A percentile compares a stretch with the other conserved stretches of the same genome.
Conservation (phyloP, 148 eudicot genomes). For the Camellia granthamiana region DNA sequence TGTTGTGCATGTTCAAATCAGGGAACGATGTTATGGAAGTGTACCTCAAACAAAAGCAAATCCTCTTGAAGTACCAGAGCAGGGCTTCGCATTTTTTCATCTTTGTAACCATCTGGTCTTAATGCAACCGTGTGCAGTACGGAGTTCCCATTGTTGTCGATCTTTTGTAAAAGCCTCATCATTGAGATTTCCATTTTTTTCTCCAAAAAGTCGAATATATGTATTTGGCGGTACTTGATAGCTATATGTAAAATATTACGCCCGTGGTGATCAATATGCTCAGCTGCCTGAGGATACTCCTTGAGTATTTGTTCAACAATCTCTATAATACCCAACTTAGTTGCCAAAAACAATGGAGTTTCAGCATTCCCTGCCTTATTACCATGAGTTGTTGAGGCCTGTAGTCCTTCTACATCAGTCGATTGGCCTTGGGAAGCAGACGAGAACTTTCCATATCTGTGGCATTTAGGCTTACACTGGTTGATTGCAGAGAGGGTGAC, state of each 20-base stretch:
- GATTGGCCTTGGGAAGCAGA: background rate
- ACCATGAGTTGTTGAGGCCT: background rate
- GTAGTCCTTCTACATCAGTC: background rate
- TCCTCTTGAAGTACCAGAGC: background rate
- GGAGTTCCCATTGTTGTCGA: background rate
- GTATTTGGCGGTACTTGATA: slow-evolving; percentile 4
- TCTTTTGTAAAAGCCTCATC: background rate
- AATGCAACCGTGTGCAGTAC: slow-evolving; percentile 2
- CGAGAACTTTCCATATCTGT: background rate
- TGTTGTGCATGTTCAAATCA: background rate
- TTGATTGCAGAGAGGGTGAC: background rate
- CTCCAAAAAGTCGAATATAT: slow-evolving; percentile 3
- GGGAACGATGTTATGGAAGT: background rate
- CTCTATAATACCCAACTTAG: slow-evolving; percentile 5
- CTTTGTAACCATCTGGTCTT: background rate
- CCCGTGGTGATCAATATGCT: slow-evolving; percentile 9
- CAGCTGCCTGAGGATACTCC: background rate
- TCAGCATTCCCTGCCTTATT: background rate
- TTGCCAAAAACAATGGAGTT: background rate
- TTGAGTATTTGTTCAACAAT: slow-evolving; percentile 1
- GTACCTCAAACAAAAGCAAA: slow-evolving; percentile 5
- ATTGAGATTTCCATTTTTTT: background rate
- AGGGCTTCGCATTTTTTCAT: background rate
- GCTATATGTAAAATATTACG: slow-evolving; percentile 7
- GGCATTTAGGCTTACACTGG: background rate